phyloP scores from a whole-genome alignment of 495 filamentous ascomycete species.

The Neurospora sp. region DNA sequence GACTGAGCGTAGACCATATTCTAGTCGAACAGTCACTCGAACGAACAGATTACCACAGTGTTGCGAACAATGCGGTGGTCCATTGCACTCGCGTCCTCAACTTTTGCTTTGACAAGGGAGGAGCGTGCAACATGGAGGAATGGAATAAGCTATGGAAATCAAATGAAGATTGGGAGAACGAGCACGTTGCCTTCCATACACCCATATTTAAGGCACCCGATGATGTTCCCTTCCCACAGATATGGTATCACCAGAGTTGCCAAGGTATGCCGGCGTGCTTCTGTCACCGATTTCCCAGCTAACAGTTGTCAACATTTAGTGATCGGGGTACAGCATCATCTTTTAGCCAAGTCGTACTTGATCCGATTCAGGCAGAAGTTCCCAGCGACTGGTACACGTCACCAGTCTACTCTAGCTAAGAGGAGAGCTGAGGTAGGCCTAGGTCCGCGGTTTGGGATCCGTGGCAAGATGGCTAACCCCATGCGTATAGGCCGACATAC shows the following conservation, averaged over 20 bases:
- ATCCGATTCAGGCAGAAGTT: slow-evolving; percentile 7
- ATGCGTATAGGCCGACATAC: slow-evolving; percentile 27
- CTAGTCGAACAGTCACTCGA: slow-evolving; percentile 35
- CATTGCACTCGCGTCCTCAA: slow-evolving; percentile 45
- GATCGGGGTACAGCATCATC: slow-evolving; percentile 45
- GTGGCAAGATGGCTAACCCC: background rate
- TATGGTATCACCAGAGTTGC: slow-evolving; percentile 38
- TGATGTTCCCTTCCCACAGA: slow-evolving; percentile 29
- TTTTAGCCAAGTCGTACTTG: slow-evolving; percentile 40
- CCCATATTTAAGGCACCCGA: slow-evolving; percentile 26
- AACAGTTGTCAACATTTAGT: slow-evolving; percentile 19
- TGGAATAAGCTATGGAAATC: slow-evolving; percentile 28
- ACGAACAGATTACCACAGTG: slow-evolving; percentile 34
- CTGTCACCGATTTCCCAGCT: background rate
- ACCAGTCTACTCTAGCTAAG: slow-evolving; percentile 30
- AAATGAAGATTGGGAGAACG: slow-evolving; percentile 24
- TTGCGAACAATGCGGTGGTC: slow-evolving; percentile 45
- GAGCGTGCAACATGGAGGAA: slow-evolving; percentile 2
- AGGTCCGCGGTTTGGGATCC: background rate
- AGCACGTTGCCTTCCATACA: slow-evolving; percentile 26
- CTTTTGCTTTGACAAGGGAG: slow-evolving; percentile 32
- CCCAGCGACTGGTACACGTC: slow-evolving; percentile 19
- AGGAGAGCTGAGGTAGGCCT: slow-evolving; percentile 17
- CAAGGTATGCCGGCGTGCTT: slow-evolving; percentile 27
- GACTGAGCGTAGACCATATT: slow-evolving; percentile 29